These are phyloP conservation scores for Fomitopsis schrenkii DNA, from an alignment of 1,284 basidiomycete species.

Conservation along the genomic window DNA sequence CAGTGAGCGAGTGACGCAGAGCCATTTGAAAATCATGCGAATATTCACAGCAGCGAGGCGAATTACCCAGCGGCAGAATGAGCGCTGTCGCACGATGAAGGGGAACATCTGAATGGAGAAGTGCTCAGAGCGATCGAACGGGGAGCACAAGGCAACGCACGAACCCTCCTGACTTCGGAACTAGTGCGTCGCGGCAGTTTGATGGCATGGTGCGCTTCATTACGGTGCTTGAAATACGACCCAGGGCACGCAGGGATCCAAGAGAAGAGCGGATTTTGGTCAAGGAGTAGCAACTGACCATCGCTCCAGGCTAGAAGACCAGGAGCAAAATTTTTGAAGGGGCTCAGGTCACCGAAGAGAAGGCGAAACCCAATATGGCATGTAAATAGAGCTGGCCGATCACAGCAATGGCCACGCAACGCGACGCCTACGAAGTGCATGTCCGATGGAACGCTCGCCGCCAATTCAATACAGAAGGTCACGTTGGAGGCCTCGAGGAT, in stretches of 20 bases:
- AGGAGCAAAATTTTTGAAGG: neutral
- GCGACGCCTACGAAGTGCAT: neutral
- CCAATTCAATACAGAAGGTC: slow-evolving; percentile 3
- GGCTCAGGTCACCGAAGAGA: neutral
- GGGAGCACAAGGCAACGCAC: neutral
- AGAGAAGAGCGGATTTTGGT: neutral
- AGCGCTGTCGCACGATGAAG: neutral
- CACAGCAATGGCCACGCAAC: neutral
- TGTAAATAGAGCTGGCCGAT: slow-evolving; percentile 1
- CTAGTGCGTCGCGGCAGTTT: neutral
- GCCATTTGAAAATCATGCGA: neutral
- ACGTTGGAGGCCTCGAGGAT: slow-evolving; percentile 6
- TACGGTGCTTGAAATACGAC: neutral
- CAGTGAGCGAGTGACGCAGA: no score
- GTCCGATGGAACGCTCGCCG: neutral
- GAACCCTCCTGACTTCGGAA: neutral
- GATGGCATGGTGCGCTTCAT: neutral
- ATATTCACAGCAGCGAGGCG: neutral
- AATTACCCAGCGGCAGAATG: neutral
- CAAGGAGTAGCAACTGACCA: neutral
- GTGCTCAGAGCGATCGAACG: neutral
- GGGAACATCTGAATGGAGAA: neutral
- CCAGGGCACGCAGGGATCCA: neutral
- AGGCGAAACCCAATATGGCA: neutral
- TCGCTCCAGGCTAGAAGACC: neutral